Base-by-base conservation (phyloP, 2,329 filamentous ascomycete species). In the Neofusicoccum cordaticola region DNA sequence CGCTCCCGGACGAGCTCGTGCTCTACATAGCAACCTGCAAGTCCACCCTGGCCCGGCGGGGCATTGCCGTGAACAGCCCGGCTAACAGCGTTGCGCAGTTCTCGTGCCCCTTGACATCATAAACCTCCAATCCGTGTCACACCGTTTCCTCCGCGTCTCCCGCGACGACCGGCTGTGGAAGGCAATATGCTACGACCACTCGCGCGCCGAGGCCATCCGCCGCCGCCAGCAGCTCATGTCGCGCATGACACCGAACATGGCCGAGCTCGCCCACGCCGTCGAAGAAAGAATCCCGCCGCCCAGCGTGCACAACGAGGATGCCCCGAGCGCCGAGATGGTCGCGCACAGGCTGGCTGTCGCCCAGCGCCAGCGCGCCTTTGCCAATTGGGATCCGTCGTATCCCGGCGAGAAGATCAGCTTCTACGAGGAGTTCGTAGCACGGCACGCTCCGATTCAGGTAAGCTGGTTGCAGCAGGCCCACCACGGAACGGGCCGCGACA, bases 401-500 rank as follows among this genome's bases (percentile, higher is more conserved):
- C 85, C 88, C 0, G 80, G 78, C 4, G 93, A 97, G 77, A 82
- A 81, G 45, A 83, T 93, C 19, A 87, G 90, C 56, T 97, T 92
- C 90, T 97, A 96, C 75, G 85, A 90, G 63, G 93, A 97, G 76
- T 97, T 93, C 72, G 89, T 96, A 67, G 91, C 93, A 62, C 85
- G 93, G 39, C 85, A 93, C 76, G 92, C 87, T 0, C 88, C 89
- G 0, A 83, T 92, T n/a, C 84, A 83, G 13, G 81, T 92, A 62
- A 89, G 85, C 70, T 97, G 93, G 93, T 82, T 96, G 47, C 85
- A 93, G 72, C 83, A 86, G 63, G 88, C 89, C 35, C 69, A 71
- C 34, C 65, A 71, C 22, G 60, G 80, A 76, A 52, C 80, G 4
- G 68, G 69, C 42, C 79, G 79, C 37, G 72, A 75, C 4, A 72